These are phyloP conservation scores for Candida rishiriensis DNA, from an alignment of 805 yeast species.

Conservation along the genomic window DNA sequence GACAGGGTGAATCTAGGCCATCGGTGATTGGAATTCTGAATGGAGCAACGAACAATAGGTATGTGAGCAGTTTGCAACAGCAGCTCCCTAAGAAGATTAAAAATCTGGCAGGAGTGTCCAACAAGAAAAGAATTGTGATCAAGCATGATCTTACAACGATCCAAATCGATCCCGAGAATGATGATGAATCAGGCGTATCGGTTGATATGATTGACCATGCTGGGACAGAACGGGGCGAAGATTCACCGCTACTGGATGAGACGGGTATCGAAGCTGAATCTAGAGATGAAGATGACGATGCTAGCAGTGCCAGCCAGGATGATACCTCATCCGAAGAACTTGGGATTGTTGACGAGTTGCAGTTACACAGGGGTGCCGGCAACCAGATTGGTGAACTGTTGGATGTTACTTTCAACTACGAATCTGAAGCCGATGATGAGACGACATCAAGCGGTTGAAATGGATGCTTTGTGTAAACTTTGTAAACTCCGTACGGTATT, in stretches of 20 bases:
- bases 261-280: neutral
- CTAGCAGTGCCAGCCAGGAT: no score
- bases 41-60: no score
- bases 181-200: neutral
- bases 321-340: neutral
- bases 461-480: no score
- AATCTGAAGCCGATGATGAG: constrained; percentile 4
- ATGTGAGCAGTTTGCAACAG: neutral
- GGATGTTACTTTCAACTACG: constrained; percentile 5
- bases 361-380: constrained; percentile 2
- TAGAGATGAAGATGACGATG: neutral
- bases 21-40: no score
- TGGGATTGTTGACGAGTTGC: neutral
- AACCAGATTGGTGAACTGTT: neutral
- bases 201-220: no score
- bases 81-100: neutral
- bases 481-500: no score
- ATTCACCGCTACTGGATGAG: neutral
- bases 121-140: constrained; percentile 6
- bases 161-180: neutral
- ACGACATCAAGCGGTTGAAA: neutral
- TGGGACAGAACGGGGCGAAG: no score
- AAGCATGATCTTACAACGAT: constrained; percentile 10
- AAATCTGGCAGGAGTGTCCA: neutral
- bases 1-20: no score